These are phyloP conservation scores for Euryodendron excelsum DNA, from an alignment of 148 eudicot genomes.

Conservation along the genomic window DNA sequence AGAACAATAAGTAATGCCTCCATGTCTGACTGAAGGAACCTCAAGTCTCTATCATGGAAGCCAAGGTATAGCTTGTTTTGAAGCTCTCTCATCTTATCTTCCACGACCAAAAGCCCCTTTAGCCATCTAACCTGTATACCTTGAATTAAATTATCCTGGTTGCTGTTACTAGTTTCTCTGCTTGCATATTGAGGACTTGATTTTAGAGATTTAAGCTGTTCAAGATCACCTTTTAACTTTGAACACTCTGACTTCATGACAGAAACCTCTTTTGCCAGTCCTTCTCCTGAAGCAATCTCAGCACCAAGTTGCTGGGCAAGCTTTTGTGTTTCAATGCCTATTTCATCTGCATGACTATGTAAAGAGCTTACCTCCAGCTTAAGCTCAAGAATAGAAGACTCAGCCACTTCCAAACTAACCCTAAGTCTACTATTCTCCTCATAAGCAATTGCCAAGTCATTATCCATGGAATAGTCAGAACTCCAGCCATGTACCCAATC, in stretches of 20 bases:
- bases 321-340: conserved; percentile 65
- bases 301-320: conserved; percentile 48
- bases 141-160: conserved; percentile 25
- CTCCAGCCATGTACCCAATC: conserved; percentile 58
- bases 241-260: conserved; percentile 68
- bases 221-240: conserved; percentile 65
- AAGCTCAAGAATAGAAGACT: conserved; percentile 63
- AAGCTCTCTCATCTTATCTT: conserved; percentile 63
- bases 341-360: conserved; percentile 61
- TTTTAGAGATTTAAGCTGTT: conserved; percentile 49
- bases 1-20: conserved; percentile 50
- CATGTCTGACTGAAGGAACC: conserved; percentile 57
- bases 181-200: conserved; percentile 31
- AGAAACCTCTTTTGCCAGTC: conserved; percentile 66
- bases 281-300: conserved; percentile 63
- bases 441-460: conserved; percentile 53
- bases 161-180: conserved; percentile 19
- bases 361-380: conserved; percentile 63
- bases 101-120: conserved; percentile 49
- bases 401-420: conserved; percentile 65
- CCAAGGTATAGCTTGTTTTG: conserved; percentile 54
- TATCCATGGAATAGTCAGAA: conserved; percentile 49
- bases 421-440: conserved; percentile 70
- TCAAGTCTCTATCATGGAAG: conserved; percentile 50
- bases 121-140: conserved; percentile 36